Evolutionary conservation across 1,284 basidiomycete genomes (phyloP), one percentile per base, ranked within the genome.

Genomic region (Ceratobasidium sp.): DNA sequence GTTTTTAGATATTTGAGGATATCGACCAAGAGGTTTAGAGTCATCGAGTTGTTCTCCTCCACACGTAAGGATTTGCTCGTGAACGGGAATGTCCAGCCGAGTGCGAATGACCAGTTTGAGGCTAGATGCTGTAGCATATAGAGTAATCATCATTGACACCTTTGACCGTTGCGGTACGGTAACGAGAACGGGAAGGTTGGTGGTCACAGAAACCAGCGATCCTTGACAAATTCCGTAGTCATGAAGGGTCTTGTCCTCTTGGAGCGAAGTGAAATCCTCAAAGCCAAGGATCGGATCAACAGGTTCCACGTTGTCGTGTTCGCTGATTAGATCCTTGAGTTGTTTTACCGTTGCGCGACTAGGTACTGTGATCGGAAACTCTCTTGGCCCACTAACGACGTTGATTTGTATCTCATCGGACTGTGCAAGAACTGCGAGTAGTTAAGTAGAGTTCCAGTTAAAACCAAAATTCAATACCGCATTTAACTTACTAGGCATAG

Each of bases 121-220:
- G 66, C 66, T 71, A 5, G 66, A 57, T 27, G 59, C 54, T 19
- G n/a, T 53, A 8, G 66, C 54, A 41, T 71, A 71, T 17, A 71
- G n/a, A 2, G 66, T 71, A 17, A 54, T 44, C 45, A 54, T 44
- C 51, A 71, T 59, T 1, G 66, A 27, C 33, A 71, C 36, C 50
- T 56, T 69, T 27, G 33, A 44, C 47, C 66, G 41, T 24, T 29
- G n/a, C 4, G 53, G 24, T 44, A 36, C 47, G 2, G 66, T 71
- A 24, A 71, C 53, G 41, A 57, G 33, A 31, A 71, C 54, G 11
- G 41, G 66, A 47, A 71, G 27, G 22, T 57, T 59, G 14, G 66
- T 17, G 31, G 53, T n/a, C 15, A 71, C 29, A 19, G 66, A 29
- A 2, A 71, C 31, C 22, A 57, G 19, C 14, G 53, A 71, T 71